A percentile compares a stretch with the other conserved stretches of the same genome.
phyloP scores from a whole-genome alignment of 2,329 filamentous ascomycete genomes.

The Calonectria henricotiae region DNA sequence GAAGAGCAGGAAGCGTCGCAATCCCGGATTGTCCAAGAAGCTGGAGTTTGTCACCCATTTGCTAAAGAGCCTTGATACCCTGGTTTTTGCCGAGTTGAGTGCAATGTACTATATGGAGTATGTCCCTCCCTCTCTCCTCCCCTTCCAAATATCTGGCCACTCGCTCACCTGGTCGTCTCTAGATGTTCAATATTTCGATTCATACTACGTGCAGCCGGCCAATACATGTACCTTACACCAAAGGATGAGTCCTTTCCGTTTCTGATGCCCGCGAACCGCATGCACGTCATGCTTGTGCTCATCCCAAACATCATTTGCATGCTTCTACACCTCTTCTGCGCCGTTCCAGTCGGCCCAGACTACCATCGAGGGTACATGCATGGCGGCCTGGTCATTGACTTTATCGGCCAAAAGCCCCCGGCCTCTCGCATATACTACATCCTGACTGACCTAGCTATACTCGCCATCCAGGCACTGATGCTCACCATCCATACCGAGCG shows the following conservation, averaged over 20 bases:
- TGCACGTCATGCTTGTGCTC: constrained; percentile 73
- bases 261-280: constrained; percentile 69
- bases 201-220: constrained; percentile 71
- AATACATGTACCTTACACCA: constrained; percentile 77
- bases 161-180: constrained; percentile 29
- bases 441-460: constrained; percentile 70
- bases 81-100: constrained; percentile 77
- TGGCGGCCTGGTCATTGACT: constrained; percentile 78
- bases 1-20: constrained; percentile 58
- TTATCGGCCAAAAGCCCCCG: constrained; percentile 77
- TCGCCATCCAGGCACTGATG: constrained; percentile 76
- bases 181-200: constrained; percentile 79
- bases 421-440: constrained; percentile 72
- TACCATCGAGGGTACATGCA: constrained; percentile 77
- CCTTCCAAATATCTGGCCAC: constrained; percentile 22
- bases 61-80: constrained; percentile 73
- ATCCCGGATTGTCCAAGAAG: constrained; percentile 70
- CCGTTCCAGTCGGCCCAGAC: constrained; percentile 73
- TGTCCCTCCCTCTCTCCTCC: constrained; percentile 47
- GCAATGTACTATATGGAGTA: constrained; percentile 82
- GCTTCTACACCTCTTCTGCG: constrained; percentile 72
- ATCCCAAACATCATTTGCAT: constrained; percentile 75
- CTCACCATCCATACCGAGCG: constrained; percentile 75
- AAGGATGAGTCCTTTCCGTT: constrained; percentile 72
- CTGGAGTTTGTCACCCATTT: constrained; percentile 74